A percentile compares a stretch with the other conserved stretches of the same genome.
Evolutionary conservation across 371 early-diverging fungal species (phyloP).

Genomic region (Zopfochytrium polystomum): DNA sequence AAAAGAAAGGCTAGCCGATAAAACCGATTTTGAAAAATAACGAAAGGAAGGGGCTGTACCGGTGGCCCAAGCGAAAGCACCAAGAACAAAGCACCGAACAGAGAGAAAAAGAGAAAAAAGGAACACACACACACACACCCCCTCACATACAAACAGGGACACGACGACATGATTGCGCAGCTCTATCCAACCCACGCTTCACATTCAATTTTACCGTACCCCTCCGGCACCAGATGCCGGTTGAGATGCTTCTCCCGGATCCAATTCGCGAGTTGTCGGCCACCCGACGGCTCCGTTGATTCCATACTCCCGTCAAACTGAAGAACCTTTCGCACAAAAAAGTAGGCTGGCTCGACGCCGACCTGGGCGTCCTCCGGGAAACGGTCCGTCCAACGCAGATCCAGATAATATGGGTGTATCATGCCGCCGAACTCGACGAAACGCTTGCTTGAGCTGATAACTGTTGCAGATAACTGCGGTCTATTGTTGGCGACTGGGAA

Average conservation of each 20-base stretch:
- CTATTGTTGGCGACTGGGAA: slow-evolving; percentile 25
- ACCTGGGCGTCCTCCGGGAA: slow-evolving; percentile 15
- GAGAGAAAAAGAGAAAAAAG: too few species aligned
- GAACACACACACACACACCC: too few species aligned
- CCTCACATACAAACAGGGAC: too few species aligned
- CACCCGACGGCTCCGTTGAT: not conserved
- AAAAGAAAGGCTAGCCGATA: too few species aligned
- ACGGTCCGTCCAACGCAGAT: slow-evolving; percentile 13
- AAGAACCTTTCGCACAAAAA: slow-evolving; percentile 41
- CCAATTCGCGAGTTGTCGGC: slow-evolving; percentile 33
- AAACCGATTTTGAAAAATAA: too few species aligned
- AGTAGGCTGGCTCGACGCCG: slow-evolving; percentile 24
- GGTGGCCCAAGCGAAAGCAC: too few species aligned
- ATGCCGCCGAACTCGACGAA: slow-evolving; percentile 32
- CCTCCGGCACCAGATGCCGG: slow-evolving; percentile 12
- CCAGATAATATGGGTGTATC: slow-evolving; percentile 33
- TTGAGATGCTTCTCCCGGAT: slow-evolving; percentile 22
- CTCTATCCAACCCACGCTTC: too few species aligned
- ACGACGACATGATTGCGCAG: too few species aligned
- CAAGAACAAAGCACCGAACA: too few species aligned
- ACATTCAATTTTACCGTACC: too few species aligned
- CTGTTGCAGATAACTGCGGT: slow-evolving; percentile 16
- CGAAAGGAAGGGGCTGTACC: too few species aligned
- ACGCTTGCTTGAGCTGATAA: slow-evolving; percentile 37
- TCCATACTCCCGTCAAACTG: not conserved